Conservation (phyloP, 345 rosid species). For the Rhizophora mangle region DNA sequence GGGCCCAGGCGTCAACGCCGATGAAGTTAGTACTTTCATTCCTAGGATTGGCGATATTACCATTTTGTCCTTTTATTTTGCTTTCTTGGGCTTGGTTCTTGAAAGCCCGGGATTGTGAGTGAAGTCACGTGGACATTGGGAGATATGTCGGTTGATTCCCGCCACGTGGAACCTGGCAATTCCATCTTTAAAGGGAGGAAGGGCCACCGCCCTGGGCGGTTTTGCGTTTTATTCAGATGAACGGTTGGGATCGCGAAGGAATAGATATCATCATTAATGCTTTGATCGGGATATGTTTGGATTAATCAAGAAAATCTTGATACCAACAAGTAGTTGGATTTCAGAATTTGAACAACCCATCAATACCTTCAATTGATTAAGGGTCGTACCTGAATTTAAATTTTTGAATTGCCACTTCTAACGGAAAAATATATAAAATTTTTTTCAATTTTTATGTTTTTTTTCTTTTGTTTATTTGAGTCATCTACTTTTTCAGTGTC, state of each 20-base stretch:
- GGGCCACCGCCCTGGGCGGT: neutral
- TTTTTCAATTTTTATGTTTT: too few relatives aligned
- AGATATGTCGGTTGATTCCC: neutral
- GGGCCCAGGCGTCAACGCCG: neutral
- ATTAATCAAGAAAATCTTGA: too few relatives aligned
- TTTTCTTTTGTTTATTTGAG: too few relatives aligned
- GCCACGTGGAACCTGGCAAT: neutral
- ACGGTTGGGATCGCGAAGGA: neutral
- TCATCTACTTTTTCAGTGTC: too few relatives aligned
- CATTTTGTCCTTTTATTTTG: neutral
- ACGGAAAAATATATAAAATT: too few relatives aligned
- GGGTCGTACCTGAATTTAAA: too few relatives aligned
- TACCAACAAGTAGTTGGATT: too few relatives aligned
- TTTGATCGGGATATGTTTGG: too few relatives aligned
- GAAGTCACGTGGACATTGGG: neutral
- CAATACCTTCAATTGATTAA: too few relatives aligned
- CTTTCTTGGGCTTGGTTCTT: neutral
- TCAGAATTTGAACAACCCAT: too few relatives aligned
- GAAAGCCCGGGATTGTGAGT: too few relatives aligned
- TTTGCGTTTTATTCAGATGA: neutral
- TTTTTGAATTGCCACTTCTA: too few relatives aligned
- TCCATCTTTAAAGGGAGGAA: neutral
- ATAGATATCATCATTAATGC: neutral
- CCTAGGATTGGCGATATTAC: neutral
- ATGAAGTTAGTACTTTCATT: neutral